These are phyloP conservation scores for Nakaseomyces glabratus DNA, from an alignment of 1,139 yeast genomes.

Conservation along the genomic window DNA sequence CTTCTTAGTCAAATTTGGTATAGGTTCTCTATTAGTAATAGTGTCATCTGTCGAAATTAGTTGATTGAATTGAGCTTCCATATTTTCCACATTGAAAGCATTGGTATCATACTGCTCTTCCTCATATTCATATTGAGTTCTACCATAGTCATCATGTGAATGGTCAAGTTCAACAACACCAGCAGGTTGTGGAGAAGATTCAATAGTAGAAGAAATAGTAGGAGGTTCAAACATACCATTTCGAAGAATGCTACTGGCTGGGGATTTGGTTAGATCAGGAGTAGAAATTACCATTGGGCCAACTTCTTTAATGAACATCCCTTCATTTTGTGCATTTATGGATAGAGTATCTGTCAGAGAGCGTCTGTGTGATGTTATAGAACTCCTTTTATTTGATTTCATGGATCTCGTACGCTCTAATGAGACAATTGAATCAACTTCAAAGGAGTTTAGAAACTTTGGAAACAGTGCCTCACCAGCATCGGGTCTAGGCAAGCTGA, in stretches of 20 bases:
- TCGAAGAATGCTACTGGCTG: constrained; percentile 48
- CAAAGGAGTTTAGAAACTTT: constrained; percentile 53
- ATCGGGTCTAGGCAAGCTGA: constrained; percentile 16
- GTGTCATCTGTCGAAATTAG: constrained; percentile 14
- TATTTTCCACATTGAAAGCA: constrained; percentile 20
- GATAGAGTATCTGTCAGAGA: constrained; percentile 33
- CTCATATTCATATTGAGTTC: constrained; percentile 2
- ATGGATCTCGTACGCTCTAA: constrained; percentile 58
- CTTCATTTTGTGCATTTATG: constrained; percentile 34
- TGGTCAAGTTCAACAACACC: neutral
- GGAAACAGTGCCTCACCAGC: constrained; percentile 66
- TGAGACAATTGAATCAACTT: constrained; percentile 66
- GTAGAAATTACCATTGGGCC: constrained; percentile 26
- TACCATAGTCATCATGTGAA: neutral
- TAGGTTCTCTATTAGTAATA: constrained; percentile 9
- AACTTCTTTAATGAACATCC: constrained; percentile 34
- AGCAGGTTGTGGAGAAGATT: neutral
- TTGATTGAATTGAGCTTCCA: constrained; percentile 2
- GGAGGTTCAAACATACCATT: constrained; percentile 28
- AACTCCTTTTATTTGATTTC: constrained; percentile 24
- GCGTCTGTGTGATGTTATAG: constrained; percentile 21
- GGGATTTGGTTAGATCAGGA: constrained; percentile 33
- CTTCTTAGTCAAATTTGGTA: neutral
- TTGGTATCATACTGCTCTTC: constrained; percentile 20
- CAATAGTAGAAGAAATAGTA: constrained; percentile 10